These are phyloP conservation scores for Triticum dicoccoides DNA, from an alignment of 176 grass and related monocot genomes.

Conservation along the genomic window DNA sequence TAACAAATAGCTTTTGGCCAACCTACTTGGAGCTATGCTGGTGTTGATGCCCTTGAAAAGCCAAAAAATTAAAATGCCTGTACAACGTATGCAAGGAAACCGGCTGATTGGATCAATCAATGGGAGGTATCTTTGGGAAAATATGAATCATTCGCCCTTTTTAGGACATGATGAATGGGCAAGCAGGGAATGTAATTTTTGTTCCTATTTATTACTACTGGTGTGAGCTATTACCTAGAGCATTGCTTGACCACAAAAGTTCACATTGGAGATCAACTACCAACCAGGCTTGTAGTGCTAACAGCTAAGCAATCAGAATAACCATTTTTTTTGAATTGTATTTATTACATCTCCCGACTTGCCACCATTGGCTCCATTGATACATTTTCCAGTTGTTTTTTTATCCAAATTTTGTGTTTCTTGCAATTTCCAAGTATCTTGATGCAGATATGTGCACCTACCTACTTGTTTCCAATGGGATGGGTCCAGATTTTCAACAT, in stretches of 20 bases:
- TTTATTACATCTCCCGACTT: too few species aligned
- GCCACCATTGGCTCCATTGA: neutral
- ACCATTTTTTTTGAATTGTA: too few species aligned
- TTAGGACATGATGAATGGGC: neutral
- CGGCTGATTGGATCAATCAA: neutral
- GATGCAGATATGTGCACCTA: neutral
- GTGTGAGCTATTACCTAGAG: neutral
- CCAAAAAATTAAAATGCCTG: neutral
- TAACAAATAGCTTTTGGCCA: constrained; percentile 58
- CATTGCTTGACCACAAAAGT: neutral
- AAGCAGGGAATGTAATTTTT: neutral
- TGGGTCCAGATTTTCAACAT: constrained; percentile 72
- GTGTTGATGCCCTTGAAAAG: constrained; percentile 27
- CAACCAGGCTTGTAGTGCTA: neutral
- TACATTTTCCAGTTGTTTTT: neutral
- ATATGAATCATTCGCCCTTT: neutral
- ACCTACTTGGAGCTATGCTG: constrained; percentile 84
- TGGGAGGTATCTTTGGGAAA: neutral
- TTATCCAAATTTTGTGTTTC: neutral
- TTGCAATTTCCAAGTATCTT: neutral
- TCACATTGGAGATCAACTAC: neutral
- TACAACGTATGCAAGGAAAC: neutral
- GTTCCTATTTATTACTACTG: neutral
- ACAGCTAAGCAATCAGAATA: neutral
- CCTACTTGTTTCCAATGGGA: constrained; percentile 60